Evolutionary conservation across 352 stramenopile species (phyloP).

Genomic region (Phytophthora citricola): DNA sequence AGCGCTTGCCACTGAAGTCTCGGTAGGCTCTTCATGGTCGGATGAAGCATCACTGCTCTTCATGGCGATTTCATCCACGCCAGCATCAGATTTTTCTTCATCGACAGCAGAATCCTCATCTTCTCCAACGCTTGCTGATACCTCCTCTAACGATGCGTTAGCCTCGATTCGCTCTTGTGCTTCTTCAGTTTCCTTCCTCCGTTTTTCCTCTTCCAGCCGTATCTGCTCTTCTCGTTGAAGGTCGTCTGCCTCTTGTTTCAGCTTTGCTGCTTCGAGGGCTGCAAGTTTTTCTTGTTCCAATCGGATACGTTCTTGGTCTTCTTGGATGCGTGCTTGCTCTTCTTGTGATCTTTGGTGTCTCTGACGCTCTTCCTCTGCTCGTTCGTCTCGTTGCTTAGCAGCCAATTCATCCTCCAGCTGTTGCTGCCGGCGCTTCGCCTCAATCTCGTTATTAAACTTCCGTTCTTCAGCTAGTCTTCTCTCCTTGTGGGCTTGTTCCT

Average conservation of each 20-base stretch:
- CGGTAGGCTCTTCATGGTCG: neutral
- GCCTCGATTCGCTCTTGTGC: neutral
- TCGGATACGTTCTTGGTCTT: constrained; percentile 10
- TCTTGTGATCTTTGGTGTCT: constrained; percentile 2
- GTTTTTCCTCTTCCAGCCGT: constrained; percentile 3
- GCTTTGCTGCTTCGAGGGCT: constrained; percentile 10
- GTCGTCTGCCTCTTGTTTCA: constrained; percentile 30
- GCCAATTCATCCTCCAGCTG: constrained; percentile 26
- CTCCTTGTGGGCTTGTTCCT: constrained; percentile 33
- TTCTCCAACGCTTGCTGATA: constrained; percentile 5
- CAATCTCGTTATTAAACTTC: constrained; percentile 29
- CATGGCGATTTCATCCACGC: neutral
- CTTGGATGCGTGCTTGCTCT: neutral
- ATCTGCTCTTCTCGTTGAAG: neutral
- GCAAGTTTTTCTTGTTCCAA: constrained; percentile 14
- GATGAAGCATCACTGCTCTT: constrained; percentile 1
- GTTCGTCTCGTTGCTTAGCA: constrained; percentile 15
- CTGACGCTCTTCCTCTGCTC: constrained; percentile 27
- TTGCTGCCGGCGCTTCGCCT: constrained; percentile 26
- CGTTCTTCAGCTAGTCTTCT: constrained; percentile 24
- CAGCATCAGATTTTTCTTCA: neutral
- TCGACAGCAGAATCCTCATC: neutral
- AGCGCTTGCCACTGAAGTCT: neutral
- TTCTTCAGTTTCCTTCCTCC: constrained; percentile 4
- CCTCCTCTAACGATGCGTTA: neutral